These are phyloP conservation scores for Drosera capensis DNA, from an alignment of 148 eudicot species.

Conservation along the genomic window DNA sequence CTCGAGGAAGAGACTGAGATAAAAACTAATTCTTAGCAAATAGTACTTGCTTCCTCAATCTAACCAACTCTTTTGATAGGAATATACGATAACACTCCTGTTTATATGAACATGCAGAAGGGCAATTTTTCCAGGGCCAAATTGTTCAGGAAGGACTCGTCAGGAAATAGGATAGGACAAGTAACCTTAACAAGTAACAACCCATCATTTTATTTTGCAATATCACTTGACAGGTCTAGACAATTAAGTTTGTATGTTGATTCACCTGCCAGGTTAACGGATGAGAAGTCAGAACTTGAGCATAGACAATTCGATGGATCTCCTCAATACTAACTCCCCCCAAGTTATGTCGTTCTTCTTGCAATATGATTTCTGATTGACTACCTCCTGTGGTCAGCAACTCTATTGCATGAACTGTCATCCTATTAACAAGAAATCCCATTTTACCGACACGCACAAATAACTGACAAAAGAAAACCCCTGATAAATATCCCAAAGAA, in stretches of 20 bases:
- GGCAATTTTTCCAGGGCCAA: no score
- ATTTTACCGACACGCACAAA: no score
- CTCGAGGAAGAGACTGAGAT: no score
- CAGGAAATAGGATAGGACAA: no score
- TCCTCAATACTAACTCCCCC: constrained; percentile 91
- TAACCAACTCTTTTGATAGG: no score
- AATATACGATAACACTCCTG: no score
- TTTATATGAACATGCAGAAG: no score
- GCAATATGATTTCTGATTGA: constrained; percentile 62
- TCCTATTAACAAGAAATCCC: constrained; percentile 32
- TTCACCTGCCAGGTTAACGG: constrained; percentile 93
- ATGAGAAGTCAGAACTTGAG: constrained; percentile 93
- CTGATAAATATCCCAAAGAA: background rate
- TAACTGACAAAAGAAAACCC: background rate
- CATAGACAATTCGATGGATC: constrained; percentile 86
- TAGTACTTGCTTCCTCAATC: no score
- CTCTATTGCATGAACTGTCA: constrained; percentile 86
- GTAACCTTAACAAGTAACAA: no score
- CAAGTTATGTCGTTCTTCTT: constrained; percentile 51
- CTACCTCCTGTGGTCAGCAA: constrained; percentile 77
- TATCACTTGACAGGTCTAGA: background rate
- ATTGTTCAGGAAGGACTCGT: no score
- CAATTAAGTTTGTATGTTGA: constrained; percentile 1
- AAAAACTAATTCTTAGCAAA: no score
- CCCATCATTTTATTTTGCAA: background rate